Conservation (phyloP, 1,284 basidiomycete species). For the Cryptococcus sp. region DNA sequence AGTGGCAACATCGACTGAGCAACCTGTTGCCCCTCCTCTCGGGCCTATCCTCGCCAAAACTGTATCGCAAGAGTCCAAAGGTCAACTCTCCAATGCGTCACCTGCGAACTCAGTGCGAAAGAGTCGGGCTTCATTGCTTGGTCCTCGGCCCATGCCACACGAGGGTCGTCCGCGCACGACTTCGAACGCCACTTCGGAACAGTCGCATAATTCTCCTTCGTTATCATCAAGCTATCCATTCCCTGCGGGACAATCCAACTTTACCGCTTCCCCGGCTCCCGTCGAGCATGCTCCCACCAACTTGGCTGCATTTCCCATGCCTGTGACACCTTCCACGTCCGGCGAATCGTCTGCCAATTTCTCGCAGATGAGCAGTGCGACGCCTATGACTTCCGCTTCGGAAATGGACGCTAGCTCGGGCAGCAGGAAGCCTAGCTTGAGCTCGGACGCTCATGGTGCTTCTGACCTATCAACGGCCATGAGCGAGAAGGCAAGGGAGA, state of each 20-base stretch:
- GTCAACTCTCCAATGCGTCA: too few species aligned
- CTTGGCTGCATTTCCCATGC: background rate
- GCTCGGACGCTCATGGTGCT: background rate
- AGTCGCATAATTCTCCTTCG: background rate
- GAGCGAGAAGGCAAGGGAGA: constrained; percentile 5
- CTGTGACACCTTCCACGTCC: constrained; percentile 18
- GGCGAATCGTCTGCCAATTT: constrained; percentile 17
- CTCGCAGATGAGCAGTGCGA: constrained; percentile 13
- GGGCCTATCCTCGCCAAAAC: background rate
- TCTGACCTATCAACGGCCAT: background rate
- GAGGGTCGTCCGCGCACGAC: background rate
- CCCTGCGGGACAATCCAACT: background rate
- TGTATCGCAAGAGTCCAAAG: background rate
- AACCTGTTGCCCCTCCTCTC: too few species aligned
- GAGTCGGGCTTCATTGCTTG: background rate
- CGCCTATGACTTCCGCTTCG: constrained; percentile 18
- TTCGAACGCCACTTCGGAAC: background rate
- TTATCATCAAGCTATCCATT: background rate
- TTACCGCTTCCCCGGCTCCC: background rate
- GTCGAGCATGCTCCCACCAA: too few species aligned
- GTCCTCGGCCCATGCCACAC: background rate
- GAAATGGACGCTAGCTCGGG: constrained; percentile 7
- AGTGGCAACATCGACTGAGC: too few species aligned
- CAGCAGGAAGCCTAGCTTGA: constrained; percentile 1
- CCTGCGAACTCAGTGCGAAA: background rate